These are phyloP conservation scores for Alternaria angustiovoidea DNA, from an alignment of 2,329 filamentous ascomycete species.

Conservation along the genomic window DNA sequence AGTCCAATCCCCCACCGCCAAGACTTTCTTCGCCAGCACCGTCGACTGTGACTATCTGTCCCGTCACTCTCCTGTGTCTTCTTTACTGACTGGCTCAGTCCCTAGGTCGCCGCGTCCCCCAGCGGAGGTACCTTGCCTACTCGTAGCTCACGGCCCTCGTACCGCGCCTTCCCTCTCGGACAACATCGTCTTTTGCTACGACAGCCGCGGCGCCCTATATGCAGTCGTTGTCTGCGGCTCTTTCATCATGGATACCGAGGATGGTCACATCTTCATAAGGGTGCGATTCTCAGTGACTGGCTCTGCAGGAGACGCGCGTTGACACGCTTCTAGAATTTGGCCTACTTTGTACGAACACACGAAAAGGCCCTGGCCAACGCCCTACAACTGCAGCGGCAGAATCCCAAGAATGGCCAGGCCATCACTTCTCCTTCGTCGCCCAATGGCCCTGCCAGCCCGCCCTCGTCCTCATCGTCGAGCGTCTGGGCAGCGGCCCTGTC, in stretches of 20 bases:
- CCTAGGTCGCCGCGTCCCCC: constrained; percentile 32
- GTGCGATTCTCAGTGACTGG: constrained; percentile 55
- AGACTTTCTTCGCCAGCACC: constrained; percentile 24
- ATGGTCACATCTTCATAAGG: constrained; percentile 90
- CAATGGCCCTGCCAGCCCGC: constrained; percentile 51
- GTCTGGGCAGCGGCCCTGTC: constrained; percentile 84
- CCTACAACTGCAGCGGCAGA: constrained; percentile 81
- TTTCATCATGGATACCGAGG: constrained; percentile 79
- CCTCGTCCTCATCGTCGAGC: constrained; percentile 69
- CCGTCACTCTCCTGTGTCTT: constrained; percentile 7
- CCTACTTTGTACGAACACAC: constrained; percentile 94
- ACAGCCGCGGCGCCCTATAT: constrained; percentile 36
- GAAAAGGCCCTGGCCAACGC: constrained; percentile 97
- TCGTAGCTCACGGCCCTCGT: constrained; percentile 18
- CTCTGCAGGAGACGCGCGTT: constrained; percentile 29
- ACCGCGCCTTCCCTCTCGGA: constrained; percentile 14
- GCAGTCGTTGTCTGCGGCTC: constrained; percentile 40
- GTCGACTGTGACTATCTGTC: constrained; percentile 14
- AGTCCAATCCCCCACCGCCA: constrained; percentile 27
- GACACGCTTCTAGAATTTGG: constrained; percentile 75
- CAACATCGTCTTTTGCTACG: constrained; percentile 8
- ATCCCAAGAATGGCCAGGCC: constrained; percentile 69
- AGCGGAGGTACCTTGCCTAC: constrained; percentile 30
- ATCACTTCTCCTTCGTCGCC: constrained; percentile 51
- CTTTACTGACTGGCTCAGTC: constrained; percentile 35